Percentiles rank a stretch among this genome's conserved stretches.
These are phyloP conservation scores for Ceratobasidium sp. DNA, from an alignment of 1,284 basidiomycete species.

Conservation along the genomic window DNA sequence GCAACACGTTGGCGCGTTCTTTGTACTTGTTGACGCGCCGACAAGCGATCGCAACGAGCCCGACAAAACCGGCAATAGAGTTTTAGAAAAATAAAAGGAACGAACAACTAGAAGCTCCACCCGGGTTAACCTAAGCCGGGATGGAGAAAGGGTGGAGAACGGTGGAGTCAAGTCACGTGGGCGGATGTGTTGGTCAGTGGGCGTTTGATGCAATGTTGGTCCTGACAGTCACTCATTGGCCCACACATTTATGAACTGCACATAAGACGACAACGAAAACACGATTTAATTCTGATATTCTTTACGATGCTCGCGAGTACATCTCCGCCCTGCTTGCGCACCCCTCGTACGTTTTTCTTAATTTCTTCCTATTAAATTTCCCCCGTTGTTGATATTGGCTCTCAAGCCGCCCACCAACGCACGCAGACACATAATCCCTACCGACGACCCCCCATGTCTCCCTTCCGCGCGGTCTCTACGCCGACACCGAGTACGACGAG, in stretches of 20 bases:
- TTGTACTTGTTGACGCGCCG: constrained; percentile 40
- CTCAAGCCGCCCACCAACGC: constrained; percentile 33
- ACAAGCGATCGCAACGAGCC: neutral
- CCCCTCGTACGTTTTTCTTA: constrained; percentile 17
- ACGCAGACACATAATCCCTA: constrained; percentile 36
- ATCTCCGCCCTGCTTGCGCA: constrained; percentile 33
- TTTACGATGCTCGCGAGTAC: constrained; percentile 42
- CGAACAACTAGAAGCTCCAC: neutral
- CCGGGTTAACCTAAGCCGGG: neutral
- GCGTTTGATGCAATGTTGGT: constrained; percentile 31
- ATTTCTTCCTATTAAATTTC: neutral
- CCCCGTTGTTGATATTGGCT: too few species aligned
- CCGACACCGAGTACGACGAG: constrained; percentile 20
- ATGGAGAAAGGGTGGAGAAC: neutral
- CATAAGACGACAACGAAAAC: constrained; percentile 35
- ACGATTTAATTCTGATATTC: constrained; percentile 12
- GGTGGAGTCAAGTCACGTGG: constrained; percentile 27
- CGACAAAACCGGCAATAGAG: neutral
- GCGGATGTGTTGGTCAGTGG: constrained; percentile 22
- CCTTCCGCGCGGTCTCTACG: constrained; percentile 28
- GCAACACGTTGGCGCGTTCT: constrained; percentile 40
- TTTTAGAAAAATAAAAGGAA: neutral
- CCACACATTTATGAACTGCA: constrained; percentile 44
- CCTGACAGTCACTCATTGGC: constrained; percentile 23
- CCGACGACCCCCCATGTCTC: constrained; percentile 30